Percentiles rank a stretch among this genome's conserved stretches.
phyloP scores from a whole-genome alignment of 2,329 filamentous ascomycete species.

The Beauveria varroae region DNA sequence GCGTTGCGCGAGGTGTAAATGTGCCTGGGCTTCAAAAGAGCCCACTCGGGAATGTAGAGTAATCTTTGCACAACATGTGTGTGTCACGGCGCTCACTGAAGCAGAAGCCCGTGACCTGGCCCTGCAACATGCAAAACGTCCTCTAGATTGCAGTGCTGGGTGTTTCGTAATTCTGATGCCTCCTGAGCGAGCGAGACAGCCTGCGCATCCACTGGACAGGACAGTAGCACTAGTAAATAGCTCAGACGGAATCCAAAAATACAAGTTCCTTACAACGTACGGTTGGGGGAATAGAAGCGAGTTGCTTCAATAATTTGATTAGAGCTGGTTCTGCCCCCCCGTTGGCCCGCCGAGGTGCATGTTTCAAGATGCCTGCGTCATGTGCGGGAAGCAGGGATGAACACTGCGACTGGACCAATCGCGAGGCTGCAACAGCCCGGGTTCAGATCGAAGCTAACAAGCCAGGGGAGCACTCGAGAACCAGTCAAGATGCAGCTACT shows the following conservation, averaged over 20 bases:
- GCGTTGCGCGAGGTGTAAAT: background rate
- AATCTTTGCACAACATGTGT: background rate
- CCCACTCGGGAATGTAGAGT: background rate
- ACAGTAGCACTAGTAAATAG: background rate
- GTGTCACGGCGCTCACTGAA: conserved; percentile 5
- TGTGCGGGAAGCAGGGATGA: background rate
- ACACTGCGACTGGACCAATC: background rate
- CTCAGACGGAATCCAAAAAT: background rate
- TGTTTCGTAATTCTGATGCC: no score
- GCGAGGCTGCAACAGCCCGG: background rate
- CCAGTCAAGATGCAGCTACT: conserved; percentile 9
- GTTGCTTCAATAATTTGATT: no score
- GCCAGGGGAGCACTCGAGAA: background rate
- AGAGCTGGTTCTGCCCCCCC: no score
- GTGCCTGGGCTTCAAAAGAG: background rate
- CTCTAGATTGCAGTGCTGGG: no score
- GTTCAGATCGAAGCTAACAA: conserved; percentile 4
- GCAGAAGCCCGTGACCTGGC: background rate
- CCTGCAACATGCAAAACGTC: no score
- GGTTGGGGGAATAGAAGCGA: no score
- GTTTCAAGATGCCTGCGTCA: background rate
- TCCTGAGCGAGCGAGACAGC: background rate
- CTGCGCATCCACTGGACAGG: background rate
- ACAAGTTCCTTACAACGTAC: no score
- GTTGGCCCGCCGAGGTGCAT: background rate